Evolutionary conservation across 225 moss, liverwort and hornwort species (phyloP).

Genomic region (Straminergon stramineum): DNA sequence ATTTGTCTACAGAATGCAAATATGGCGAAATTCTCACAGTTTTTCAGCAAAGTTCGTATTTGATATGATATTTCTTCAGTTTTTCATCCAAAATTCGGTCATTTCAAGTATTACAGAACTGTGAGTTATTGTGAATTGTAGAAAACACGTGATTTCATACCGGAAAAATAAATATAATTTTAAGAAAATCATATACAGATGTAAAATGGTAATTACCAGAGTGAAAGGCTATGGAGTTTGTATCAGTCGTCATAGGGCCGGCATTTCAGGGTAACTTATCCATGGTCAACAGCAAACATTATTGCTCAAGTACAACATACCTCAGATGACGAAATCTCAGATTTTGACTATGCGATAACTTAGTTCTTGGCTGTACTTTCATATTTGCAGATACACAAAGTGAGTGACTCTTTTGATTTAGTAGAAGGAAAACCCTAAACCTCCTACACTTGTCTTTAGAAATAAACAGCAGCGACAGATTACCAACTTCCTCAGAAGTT

Average conservation of each 20-base stretch:
- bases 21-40: not conserved
- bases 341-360: too few species aligned
- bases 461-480: not conserved
- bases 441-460: not conserved
- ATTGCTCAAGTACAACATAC: too few species aligned
- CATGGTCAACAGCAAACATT: not conserved
- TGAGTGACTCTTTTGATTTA: too few species aligned
- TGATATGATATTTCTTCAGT: not conserved
- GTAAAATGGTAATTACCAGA: not conserved
- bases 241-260: not conserved
- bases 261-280: not conserved
- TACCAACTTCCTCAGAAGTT: not conserved
- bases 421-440: not conserved
- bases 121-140: rapidly evolving
- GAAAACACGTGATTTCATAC: not conserved
- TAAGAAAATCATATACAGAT: rapidly evolving
- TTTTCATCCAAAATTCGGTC: not conserved
- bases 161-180: too few species aligned
- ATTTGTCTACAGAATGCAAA: too few species aligned
- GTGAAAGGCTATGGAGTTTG: not conserved
- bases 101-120: not conserved
- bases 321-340: not conserved
- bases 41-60: not conserved
- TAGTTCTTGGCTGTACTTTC: not conserved
- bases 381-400: not conserved